Evolutionary conservation across 352 stramenopile genomes (phyloP).

Genomic region (Globisporangium paroecandrum): DNA sequence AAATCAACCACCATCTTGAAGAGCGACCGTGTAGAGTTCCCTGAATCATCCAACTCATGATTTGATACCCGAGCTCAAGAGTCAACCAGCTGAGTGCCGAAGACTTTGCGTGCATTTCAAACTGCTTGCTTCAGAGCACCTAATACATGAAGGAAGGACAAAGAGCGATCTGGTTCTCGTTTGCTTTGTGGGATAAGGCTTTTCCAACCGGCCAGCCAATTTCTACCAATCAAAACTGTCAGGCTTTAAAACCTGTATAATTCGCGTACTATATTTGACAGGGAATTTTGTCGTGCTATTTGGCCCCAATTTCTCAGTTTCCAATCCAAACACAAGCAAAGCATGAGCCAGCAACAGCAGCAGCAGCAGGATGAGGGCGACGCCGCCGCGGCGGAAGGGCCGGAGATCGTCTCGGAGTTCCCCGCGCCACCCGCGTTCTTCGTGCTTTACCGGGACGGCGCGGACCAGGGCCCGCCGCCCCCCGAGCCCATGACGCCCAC

Average conservation of each 20-base stretch:
- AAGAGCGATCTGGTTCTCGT: too few relatives aligned
- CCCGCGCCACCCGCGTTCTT: slow-evolving; percentile 80
- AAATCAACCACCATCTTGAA: too few relatives aligned
- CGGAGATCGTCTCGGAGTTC: slow-evolving; percentile 85
- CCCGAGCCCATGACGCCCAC: slow-evolving; percentile 70
- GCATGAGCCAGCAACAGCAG: slow-evolving; percentile 8
- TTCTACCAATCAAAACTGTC: neutral
- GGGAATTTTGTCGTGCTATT: neutral
- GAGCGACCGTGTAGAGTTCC: too few relatives aligned
- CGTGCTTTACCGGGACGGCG: slow-evolving; percentile 58
- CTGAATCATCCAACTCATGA: too few relatives aligned
- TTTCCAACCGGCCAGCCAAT: neutral
- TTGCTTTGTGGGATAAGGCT: neutral
- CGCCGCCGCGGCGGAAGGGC: slow-evolving; percentile 31
- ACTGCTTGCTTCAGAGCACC: too few relatives aligned
- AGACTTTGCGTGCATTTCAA: too few relatives aligned
- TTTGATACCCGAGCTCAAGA: too few relatives aligned
- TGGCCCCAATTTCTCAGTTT: neutral
- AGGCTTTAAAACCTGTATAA: neutral
- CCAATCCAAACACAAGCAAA: neutral
- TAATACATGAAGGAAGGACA: too few relatives aligned
- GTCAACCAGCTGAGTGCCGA: too few relatives aligned
- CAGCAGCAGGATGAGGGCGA: slow-evolving; percentile 7
- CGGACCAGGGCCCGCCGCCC: slow-evolving; percentile 44
- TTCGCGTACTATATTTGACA: neutral